Evolutionary conservation across 345 rosid species (phyloP).

Genomic region (Euphorbia pulcherrima): DNA sequence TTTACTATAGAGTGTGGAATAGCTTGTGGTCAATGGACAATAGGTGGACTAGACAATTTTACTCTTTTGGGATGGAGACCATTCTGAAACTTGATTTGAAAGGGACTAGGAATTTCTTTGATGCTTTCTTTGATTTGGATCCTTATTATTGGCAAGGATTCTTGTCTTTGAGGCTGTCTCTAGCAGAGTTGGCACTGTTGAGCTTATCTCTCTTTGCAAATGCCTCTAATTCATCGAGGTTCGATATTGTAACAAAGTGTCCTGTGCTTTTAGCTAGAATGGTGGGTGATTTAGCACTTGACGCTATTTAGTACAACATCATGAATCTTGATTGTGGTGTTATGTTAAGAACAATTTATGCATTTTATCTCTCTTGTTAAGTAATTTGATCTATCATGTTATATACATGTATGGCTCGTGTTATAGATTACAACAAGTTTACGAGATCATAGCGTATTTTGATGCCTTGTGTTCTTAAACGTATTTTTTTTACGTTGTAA

Average conservation of each 20-base stretch:
- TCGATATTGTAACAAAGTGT: slow-evolving; percentile 57
- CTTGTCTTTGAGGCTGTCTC: slow-evolving; percentile 53
- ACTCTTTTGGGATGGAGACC: slow-evolving; percentile 65
- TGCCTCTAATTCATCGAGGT: slow-evolving; percentile 44
- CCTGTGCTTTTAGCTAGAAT: slow-evolving; percentile 49
- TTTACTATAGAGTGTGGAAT: slow-evolving; percentile 51
- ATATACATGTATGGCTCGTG: no score
- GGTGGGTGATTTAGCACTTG: slow-evolving; percentile 55
- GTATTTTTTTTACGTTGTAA: no score
- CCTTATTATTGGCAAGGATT: slow-evolving; percentile 66
- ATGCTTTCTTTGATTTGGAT: slow-evolving; percentile 57
- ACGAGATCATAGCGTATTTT: no score
- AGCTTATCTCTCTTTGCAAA: slow-evolving; percentile 44
- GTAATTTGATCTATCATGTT: not conserved
- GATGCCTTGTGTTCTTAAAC: no score
- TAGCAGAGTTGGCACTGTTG: slow-evolving; percentile 37
- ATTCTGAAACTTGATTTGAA: slow-evolving; percentile 52
- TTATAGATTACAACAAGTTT: no score
- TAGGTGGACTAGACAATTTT: slow-evolving; percentile 40
- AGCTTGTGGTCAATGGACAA: slow-evolving; percentile 55
- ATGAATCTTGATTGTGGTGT: not conserved
- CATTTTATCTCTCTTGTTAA: not conserved
- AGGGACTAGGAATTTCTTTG: slow-evolving; percentile 51
- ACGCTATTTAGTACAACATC: slow-evolving; percentile 29
- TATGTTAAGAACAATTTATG: not conserved